A percentile compares a stretch with the other conserved stretches of the same genome.
These are phyloP conservation scores for Xerophyta viscosa DNA, from an alignment of 106 monocot genomes.

Conservation along the genomic window DNA sequence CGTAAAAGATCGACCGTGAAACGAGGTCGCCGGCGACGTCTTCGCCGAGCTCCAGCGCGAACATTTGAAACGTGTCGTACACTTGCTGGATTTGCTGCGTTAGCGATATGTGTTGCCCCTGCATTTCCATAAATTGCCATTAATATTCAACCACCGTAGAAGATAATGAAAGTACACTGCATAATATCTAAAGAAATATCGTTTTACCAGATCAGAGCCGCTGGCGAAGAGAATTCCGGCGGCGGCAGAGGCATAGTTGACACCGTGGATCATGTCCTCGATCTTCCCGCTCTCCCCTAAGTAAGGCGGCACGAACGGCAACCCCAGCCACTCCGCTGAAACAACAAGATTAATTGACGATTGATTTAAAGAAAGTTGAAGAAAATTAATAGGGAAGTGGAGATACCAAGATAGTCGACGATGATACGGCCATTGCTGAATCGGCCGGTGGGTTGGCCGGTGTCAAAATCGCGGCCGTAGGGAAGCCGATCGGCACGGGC, in stretches of 20 bases:
- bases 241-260: slow-evolving; percentile 74
- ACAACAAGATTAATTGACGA: too few species aligned
- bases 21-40: slow-evolving; percentile 44
- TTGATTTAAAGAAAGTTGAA: too few species aligned
- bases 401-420: slow-evolving; percentile 64
- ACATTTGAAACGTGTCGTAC: slow-evolving; percentile 48
- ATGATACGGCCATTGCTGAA: slow-evolving; percentile 83
- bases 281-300: slow-evolving; percentile 32
- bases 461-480: slow-evolving; percentile 81
- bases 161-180: not conserved
- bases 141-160: too few species aligned
- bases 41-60: slow-evolving; percentile 37
- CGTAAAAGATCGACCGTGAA: slow-evolving; percentile 57
- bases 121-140: too few species aligned
- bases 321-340: slow-evolving; percentile 44
- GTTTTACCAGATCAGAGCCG: slow-evolving; percentile 61
- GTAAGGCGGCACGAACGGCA: slow-evolving; percentile 69
- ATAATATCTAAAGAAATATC: not conserved
- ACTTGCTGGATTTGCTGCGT: slow-evolving; percentile 67
- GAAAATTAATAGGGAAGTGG: not conserved
- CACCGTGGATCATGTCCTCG: slow-evolving; percentile 45
- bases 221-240: slow-evolving; percentile 68
- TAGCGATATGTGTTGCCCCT: slow-evolving; percentile 74
- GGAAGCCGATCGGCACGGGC: slow-evolving; percentile 73
- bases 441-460: slow-evolving; percentile 59